A percentile compares a stretch with the other conserved stretches of the same genome.
Conservation (phyloP, 2,329 filamentous ascomycete genomes). For the Xylariaceae sp. region DNA sequence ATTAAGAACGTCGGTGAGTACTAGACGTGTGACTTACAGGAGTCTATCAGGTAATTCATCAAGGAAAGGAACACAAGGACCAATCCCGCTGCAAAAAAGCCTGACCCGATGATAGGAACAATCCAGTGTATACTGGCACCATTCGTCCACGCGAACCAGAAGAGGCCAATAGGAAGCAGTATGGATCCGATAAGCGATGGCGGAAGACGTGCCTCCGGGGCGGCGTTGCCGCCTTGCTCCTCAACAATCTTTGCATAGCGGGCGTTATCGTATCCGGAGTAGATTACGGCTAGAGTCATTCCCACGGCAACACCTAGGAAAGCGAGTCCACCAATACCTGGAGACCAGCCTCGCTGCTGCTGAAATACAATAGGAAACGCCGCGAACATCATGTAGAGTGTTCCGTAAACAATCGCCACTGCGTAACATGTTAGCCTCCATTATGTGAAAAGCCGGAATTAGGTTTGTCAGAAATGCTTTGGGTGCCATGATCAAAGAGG, state of each 20-base stretch:
- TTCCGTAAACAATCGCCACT: slow-evolving; percentile 57
- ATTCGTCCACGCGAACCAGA: slow-evolving; percentile 68
- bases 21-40: slow-evolving; percentile 29
- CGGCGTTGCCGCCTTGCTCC: slow-evolving; percentile 48
- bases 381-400: slow-evolving; percentile 56
- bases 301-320: slow-evolving; percentile 68
- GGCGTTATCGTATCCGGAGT: slow-evolving; percentile 52
- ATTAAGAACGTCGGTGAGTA: not conserved
- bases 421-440: too few species aligned
- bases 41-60: slow-evolving; percentile 56
- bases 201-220: slow-evolving; percentile 63
- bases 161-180: slow-evolving; percentile 58
- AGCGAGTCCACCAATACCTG: slow-evolving; percentile 57
- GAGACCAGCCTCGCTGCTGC: slow-evolving; percentile 51
- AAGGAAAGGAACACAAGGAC: slow-evolving; percentile 54
- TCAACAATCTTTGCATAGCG: slow-evolving; percentile 44
- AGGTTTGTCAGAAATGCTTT: too few species aligned
- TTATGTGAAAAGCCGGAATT: too few species aligned
- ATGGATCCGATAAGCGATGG: slow-evolving; percentile 59
- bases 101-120: slow-evolving; percentile 35
- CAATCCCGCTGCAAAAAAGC: slow-evolving; percentile 34
- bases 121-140: slow-evolving; percentile 48
- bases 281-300: slow-evolving; percentile 55
- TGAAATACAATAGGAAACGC: slow-evolving; percentile 66
- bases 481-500: too few species aligned